phyloP scores from a whole-genome alignment of 345 rosid genomes.

The Eutrema yunnanense region DNA sequence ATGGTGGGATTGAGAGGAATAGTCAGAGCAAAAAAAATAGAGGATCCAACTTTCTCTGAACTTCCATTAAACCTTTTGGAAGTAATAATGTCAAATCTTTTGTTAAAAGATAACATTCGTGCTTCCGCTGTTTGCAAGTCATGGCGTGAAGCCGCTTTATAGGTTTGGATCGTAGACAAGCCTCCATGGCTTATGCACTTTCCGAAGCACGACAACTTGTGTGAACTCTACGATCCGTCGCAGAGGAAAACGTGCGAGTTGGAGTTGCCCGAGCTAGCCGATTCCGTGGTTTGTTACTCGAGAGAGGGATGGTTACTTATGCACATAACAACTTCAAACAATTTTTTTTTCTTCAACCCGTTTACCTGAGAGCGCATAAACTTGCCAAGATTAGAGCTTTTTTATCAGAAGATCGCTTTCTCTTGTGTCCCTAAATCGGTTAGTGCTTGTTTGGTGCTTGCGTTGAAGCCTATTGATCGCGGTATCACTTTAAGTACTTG shows the following conservation, averaged over 20 bases:
- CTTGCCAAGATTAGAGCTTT: background rate
- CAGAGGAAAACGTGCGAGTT: background rate
- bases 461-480: background rate
- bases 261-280: background rate
- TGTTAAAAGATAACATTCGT: background rate
- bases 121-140: background rate
- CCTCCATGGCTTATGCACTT: background rate
- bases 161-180: background rate
- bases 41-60: too few species aligned
- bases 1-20: too few species aligned
- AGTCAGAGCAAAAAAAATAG: too few species aligned
- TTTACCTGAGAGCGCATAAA: background rate
- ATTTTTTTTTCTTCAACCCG: background rate
- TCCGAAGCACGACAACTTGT: background rate
- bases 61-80: too few species aligned
- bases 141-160: background rate
- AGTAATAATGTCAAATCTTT: background rate
- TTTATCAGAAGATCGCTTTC: background rate
- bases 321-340: background rate
- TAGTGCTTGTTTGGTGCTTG: background rate
- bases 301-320: background rate
- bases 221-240: background rate
- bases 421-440: background rate
- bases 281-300: background rate
- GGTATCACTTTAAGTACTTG: background rate